Evolutionary conservation across 371 early-diverging fungal genomes (phyloP).

Genomic region (Apophysomyces elegans): DNA sequence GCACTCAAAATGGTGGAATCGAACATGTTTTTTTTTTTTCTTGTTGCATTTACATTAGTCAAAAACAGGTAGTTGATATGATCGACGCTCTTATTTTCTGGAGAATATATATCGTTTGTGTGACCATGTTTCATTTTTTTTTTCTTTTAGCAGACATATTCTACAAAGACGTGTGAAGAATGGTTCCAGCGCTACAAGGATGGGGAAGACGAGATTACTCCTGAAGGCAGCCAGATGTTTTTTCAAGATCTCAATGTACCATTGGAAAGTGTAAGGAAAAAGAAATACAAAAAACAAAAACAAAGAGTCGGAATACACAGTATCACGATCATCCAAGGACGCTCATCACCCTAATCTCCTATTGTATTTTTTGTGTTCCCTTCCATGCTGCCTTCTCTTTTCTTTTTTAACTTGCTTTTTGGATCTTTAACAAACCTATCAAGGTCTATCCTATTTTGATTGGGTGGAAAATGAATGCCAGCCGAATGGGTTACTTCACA

Average conservation of each 20-base stretch:
- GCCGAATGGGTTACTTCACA: slow-evolving; percentile 40
- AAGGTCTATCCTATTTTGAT: slow-evolving; percentile 38
- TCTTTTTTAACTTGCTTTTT: neutral
- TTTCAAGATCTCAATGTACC: slow-evolving; percentile 36
- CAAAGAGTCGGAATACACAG: too few relatives aligned
- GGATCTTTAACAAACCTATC: neutral
- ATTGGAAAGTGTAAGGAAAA: slow-evolving; percentile 36
- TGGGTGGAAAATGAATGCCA: slow-evolving; percentile 43
- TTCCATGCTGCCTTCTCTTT: neutral
- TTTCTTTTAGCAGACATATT: neutral
- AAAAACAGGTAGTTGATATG: neutral
- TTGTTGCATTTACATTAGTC: neutral
- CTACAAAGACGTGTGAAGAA: slow-evolving; percentile 15
- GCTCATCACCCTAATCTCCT: too few relatives aligned
- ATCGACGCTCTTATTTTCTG: neutral
- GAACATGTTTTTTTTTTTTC: neutral
- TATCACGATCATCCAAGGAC: too few relatives aligned
- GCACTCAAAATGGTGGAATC: neutral
- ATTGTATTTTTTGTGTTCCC: neutral
- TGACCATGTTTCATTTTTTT: neutral
- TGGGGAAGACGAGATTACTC: slow-evolving; percentile 28
- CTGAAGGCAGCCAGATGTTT: slow-evolving; percentile 42
- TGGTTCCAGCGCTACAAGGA: slow-evolving; percentile 41
- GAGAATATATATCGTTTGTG: neutral
- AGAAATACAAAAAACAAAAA: neutral